Evolutionary conservation across 2,329 filamentous ascomycete genomes (phyloP), one percentile per base, ranked within the genome.

Genomic region (Neopestalotiopsis clavispora): DNA sequence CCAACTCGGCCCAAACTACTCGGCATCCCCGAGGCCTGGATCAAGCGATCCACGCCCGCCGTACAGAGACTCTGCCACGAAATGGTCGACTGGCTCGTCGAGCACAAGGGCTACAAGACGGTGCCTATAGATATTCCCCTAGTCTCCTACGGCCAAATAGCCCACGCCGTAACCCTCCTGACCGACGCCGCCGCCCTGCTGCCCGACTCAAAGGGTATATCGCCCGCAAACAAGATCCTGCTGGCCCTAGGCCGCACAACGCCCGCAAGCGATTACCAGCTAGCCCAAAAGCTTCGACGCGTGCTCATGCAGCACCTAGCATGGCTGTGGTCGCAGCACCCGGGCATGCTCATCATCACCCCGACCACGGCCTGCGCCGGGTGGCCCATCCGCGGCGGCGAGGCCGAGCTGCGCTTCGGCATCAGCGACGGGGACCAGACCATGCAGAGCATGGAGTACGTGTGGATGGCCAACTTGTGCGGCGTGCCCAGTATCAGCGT

Each of bases 141-240:
- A 32, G 73, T 89, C 0, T 75, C 84, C 12, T 86, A 93, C 73
- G 91, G 90, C 28, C 91, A 94, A 78, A 85, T 89, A 23, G 92
- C 92, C 0, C 92, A 95, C 78, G 90, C 91, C 28, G 79, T 95
- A 70, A 93, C 92, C 0, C 92, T 94, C 70, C 86, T 95, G 66
- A 85, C 87, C 7, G 92, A 95, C 57, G 84, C 79, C 0, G 80
- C 84, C 1, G 82, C 84, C 0, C 72, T 86, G 17, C 73, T 87
- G 79, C 69, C 83, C 3, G 78, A 89, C 14, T 80, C 84, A 0
- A 74, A 78, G 4, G 82, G 84, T 30, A 82, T 91, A 52, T 88
- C 89, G 0, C 80, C 88, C 0, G 84, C 89, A 0, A 93, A 91
- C 79, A 88, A 89, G 69, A 84, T 94, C 45, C 84, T 94, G 4